Evolutionary conservation across 164 flowering plant species (phyloP), one percentile per base, ranked within the genome.

Genomic region (Aristolochia contorta): DNA sequence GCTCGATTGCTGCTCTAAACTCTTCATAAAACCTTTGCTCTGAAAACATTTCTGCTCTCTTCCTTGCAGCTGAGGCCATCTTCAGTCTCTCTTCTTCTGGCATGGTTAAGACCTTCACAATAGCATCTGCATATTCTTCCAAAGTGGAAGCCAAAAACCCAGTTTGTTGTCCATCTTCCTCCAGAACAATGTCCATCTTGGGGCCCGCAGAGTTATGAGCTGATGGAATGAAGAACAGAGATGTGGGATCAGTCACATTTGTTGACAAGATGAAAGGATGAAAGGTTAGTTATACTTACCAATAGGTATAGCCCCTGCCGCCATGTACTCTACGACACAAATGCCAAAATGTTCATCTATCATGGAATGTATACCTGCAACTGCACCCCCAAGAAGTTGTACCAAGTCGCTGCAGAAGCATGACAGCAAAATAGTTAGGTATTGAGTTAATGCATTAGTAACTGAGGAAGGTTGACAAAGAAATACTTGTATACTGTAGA

Each of bases 181-280:
- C 85, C 21, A 84, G 65, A 45, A 93, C 93, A 64, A 90, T 93
- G 75, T 90, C 97, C 99, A 88, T 85, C 68, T 66, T 91, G 2
- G 97, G 99, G 5, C 97, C 97, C 50, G 95, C 99, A 37, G 97
- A 88, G 57, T 91, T 85, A 71, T 91, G 89, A 71, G 97, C 97
- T 93, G 41, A 55, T 22, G 54, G 53, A 23, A 23, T 30, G 23
- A 49, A 30, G 41, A 1, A 24, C 15, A 2, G 24, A 25, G 45
- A 8, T 27, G n/a, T 0, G 25, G 30, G 30, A 20, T 13, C 27
- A 51, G 47, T 16, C 21, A 50, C 3, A 30, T 13, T 19, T 50
- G 19, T 2, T 30, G 12, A 19, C 50, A 25, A 57, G 30, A 23
- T 48, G 52, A 13, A 53, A 27, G 30, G 30, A 27, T 2, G 5